Percentiles rank a stretch among this genome's conserved stretches.
These are phyloP conservation scores for Penicillium sp. DNA, from an alignment of 2,329 filamentous ascomycete genomes.

Conservation along the genomic window DNA sequence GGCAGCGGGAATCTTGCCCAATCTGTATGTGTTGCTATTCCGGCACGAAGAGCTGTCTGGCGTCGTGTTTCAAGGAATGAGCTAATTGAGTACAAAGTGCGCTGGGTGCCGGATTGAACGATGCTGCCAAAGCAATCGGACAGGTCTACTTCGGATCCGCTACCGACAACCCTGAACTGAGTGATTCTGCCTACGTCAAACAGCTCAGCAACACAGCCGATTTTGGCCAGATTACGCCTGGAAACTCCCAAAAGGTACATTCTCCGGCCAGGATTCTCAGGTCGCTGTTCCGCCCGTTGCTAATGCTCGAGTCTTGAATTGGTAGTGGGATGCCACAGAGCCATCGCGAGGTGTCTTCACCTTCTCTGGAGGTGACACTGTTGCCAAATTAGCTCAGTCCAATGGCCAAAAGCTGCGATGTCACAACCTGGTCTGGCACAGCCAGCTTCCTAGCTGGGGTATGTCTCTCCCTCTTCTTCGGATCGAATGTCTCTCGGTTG, in stretches of 20 bases:
- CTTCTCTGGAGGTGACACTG: slow-evolving; percentile 51
- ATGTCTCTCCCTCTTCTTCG: slow-evolving; percentile 38
- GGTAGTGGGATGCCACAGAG: slow-evolving; percentile 57
- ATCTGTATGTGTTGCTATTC: slow-evolving; percentile 11
- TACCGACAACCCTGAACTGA: slow-evolving; percentile 51
- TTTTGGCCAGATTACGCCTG: slow-evolving; percentile 60
- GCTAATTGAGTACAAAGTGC: slow-evolving; percentile 6
- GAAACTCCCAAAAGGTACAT: slow-evolving; percentile 53
- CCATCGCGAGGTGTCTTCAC: slow-evolving; percentile 52
- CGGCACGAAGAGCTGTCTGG: no score
- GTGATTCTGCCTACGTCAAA: slow-evolving; percentile 50
- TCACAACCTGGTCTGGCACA: slow-evolving; percentile 53
- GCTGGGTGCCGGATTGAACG: slow-evolving; percentile 20
- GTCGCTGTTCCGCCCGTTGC: no score
- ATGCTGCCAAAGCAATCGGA: slow-evolving; percentile 49
- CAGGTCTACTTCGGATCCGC: slow-evolving; percentile 54
- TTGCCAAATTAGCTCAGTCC: slow-evolving; percentile 36
- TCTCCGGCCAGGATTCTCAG: no score
- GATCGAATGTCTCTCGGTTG: slow-evolving; percentile 20
- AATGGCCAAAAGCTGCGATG: slow-evolving; percentile 52
- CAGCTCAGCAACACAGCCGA: slow-evolving; percentile 55
- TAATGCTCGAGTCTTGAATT: background rate
- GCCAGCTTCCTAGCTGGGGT: slow-evolving; percentile 51
- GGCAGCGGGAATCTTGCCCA: slow-evolving; percentile 18
- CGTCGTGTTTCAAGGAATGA: background rate